Base-by-base conservation (phyloP, 2,329 filamentous ascomycete genomes). In the Paramyrothecium roridum region DNA sequence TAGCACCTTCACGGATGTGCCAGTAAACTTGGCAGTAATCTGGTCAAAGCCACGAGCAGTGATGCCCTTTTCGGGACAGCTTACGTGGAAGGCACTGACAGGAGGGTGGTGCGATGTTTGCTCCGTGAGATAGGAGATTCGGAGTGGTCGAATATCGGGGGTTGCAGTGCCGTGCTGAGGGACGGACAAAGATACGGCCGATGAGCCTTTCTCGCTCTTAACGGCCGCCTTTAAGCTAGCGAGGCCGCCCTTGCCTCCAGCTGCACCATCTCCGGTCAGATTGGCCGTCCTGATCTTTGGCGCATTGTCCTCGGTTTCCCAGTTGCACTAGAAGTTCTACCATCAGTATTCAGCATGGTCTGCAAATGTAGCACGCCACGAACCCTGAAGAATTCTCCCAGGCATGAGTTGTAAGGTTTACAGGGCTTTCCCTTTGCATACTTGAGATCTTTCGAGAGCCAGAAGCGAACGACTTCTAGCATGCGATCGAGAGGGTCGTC, bases 361-460 rank as follows among this genome's bases (percentile, higher is more conserved):
- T n/a, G 20, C 3, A 17, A n/a, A 8, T 2, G 8, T 3, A 30
- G 23, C 12, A 23, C 2, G 13, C 16, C 17, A 19, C 86, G 67
- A 78, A 93, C 90, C 76, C 92, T 84, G 77, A 99, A 99, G 76
- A 99, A 99, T 77, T 99, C 95, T 61, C 95, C 95, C 52, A 99
- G 76, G 37, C 92, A 93, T 50, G 93, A 97, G 75, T 99, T 99
- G 78, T 99, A 99, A 12, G 95, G 95, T 75, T 99, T 99, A 85
- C 93, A 98, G 47, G 95, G 95, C 78, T 93, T 96, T 57, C 93
- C 93, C 78, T 98, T 98, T 71, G 96, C 91, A 68, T 98, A 99
- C 84, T 99, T 99, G 73, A 99, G 73, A 73, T 99, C 95, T 73
- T 99, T 99, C 59, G 95, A 98, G 67, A 98, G 96, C 95, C 95